Base-by-base conservation (phyloP, 768 basidiomycete species). In the Suillus decipiens region DNA sequence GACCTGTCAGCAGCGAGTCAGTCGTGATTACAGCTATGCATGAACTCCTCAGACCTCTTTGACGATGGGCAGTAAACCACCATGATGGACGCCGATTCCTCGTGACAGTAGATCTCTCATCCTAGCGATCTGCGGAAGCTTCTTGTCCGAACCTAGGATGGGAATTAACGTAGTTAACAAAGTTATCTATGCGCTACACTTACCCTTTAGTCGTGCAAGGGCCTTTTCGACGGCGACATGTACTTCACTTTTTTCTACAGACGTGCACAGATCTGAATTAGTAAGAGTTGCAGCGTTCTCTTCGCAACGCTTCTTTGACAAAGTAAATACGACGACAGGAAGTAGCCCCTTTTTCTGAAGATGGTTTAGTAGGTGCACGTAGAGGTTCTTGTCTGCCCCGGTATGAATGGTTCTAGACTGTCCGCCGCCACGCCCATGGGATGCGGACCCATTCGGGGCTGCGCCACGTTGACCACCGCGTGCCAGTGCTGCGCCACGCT, bases 1-100 rank as follows among this genome's bases (percentile, higher is more conserved):
- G 24, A 98, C 88, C 92, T 97, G 63, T 66, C 51, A 63, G 36
- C 22, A 42, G 62, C 69, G 11, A 64, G 56, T 42, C 8, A 43
- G n/a, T 1, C 33, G 53, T 50, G 34, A 61, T 33, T 24, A 10
- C 17, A 28, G 34, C 2, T 19, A 50, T 50, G n/a, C 28, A 19
- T 43, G 8, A 54, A 19, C 12, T 66, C 80, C 36, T 55, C 17
- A 57, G 19, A 93, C 95, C 82, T 96, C 97, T 82, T 99, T 99
- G 61, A 99, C 93, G 39, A 99, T 90, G 6, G 97, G 97, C 10
- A 99, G 78, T 17, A 99, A 81, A 3, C 97, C 97, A 50, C 97
- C 97, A 69, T 99, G 97, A 75, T 99, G 97, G 2, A 99, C 92
- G 6, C 96, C 97, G 60, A 99, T 96, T 43, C 97, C 97, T 57